Evolutionary conservation across 345 rosid genomes (phyloP), one percentile per base, ranked within the genome.

Genomic region (Turritis glabra): DNA sequence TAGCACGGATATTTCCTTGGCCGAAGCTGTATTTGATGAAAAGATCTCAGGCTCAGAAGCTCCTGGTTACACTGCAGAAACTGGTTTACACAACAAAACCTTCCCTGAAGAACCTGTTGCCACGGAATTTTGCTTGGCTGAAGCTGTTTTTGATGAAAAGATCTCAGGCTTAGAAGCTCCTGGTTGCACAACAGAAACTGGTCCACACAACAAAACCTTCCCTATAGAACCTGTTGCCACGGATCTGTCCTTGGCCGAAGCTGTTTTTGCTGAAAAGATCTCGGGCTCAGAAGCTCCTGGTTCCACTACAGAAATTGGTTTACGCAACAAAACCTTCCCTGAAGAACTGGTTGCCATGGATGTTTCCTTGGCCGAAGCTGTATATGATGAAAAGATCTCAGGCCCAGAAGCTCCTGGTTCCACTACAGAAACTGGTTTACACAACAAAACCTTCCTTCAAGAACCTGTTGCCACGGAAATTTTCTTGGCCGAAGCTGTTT

Each of bases 231-330:
- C 79, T 61, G 56, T 47, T 47, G 37, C 73, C 58, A 13, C 62
- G 69, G 69, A 41, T 61, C 64, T 69, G 17, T 50, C 38, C 61
- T 76, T 76, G 32, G 61, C 79, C n/a, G n/a, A n/a, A n/a, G n/a
- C n/a, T n/a, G n/a, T n/a, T n/a, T n/a, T n/a, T n/a, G n/a, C n/a
- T n/a, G 68, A 43, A 41, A 63, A 43, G 5, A 47, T 64, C 7
- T 8, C 56, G 19, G 29, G 13, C 57, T 32, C 44, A 44, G 65
- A 64, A 64, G 19, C 77, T 64, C 65, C 30, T 44, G 57, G 2
- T 44, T 73, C 77, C 48, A 32, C 50, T 9, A 23, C 48, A 43
- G 65, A 73, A 41, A 17, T 6, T 64, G 50, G n/a, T 64, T 58
- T 7, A 32, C 40, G 53, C 37, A 15, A 23, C 27, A 54, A 41